Evolutionary conservation across 1,284 basidiomycete genomes (phyloP).

Genomic region (Pseudozyma tsukubaensis): DNA sequence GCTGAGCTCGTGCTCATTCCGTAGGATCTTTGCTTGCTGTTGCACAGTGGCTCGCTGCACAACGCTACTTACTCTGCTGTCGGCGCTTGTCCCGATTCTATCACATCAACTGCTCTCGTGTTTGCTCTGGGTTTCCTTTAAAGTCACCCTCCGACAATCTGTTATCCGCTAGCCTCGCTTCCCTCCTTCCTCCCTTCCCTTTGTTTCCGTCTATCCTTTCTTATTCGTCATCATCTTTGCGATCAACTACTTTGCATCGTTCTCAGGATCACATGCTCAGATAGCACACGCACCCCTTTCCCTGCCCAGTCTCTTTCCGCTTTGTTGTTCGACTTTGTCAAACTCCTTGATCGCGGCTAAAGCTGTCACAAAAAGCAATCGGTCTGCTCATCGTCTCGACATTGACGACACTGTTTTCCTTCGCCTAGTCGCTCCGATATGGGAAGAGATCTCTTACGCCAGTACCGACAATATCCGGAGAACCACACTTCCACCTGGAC

Average conservation of each 20-base stretch:
- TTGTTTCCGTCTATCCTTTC: not conserved
- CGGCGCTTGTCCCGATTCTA: too few relatives aligned
- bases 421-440: slow-evolving; percentile 23
- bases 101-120: too few relatives aligned
- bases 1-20: too few relatives aligned
- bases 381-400: not conserved
- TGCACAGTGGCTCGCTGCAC: too few relatives aligned
- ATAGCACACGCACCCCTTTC: too few relatives aligned
- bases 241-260: not conserved
- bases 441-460: slow-evolving; percentile 11
- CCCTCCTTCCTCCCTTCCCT: slow-evolving; percentile 1
- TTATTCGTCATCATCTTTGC: not conserved
- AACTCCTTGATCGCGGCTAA: too few relatives aligned
- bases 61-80: too few relatives aligned
- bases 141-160: slow-evolving; percentile 8
- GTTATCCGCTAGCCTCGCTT: not conserved
- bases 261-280: too few relatives aligned
- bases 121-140: slow-evolving; percentile 6
- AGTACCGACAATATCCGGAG: slow-evolving; percentile 19
- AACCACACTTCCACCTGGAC: slow-evolving; percentile 18
- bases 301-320: too few relatives aligned
- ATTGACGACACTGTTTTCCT: not conserved
- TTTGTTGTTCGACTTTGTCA: too few relatives aligned
- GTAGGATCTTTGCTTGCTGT: too few relatives aligned
- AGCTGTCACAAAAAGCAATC: not conserved